Conservation (phyloP, 176 grass and related monocot species). For the Olyra latifolia region DNA sequence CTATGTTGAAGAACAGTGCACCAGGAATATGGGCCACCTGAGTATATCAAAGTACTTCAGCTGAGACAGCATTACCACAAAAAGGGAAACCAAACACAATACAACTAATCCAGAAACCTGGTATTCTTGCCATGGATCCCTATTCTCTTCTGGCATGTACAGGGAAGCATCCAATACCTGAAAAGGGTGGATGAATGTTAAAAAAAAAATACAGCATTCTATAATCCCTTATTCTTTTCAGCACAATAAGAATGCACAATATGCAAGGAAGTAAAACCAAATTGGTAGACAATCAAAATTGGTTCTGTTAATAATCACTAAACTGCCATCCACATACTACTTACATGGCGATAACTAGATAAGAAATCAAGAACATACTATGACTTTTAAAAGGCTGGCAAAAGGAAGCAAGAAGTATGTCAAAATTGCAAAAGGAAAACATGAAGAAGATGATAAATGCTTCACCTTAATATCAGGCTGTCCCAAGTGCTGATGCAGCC, state of each 20-base stretch:
- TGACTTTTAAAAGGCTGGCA: neutral
- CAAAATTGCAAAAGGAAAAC: neutral
- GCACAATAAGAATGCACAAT: neutral
- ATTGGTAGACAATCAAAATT: neutral
- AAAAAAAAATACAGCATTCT: neutral
- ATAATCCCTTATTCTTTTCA: neutral
- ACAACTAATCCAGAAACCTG: slow-evolving; percentile 49
- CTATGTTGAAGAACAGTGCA: slow-evolving; percentile 80
- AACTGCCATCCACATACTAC: neutral
- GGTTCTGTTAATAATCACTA: neutral
- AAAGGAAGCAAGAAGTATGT: neutral
- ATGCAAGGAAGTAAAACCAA: neutral
- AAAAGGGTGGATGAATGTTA: neutral
- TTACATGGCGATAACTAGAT: neutral
- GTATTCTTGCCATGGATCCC: slow-evolving; percentile 75
- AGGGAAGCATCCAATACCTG: slow-evolving; percentile 96
- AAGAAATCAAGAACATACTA: neutral
- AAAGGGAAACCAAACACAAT: neutral
- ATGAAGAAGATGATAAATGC: neutral
- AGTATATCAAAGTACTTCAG: slow-evolving; percentile 41
- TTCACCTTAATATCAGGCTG: slow-evolving; percentile 71
- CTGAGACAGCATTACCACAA: slow-evolving; percentile 10
- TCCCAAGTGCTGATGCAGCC: slow-evolving; percentile 65
- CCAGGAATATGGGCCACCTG: slow-evolving; percentile 78
- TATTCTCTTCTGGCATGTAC: slow-evolving; percentile 85